A percentile compares a stretch with the other conserved stretches of the same genome.
Conservation (phyloP, 2,329 filamentous ascomycete species). For the Aspergillus piperis region DNA sequence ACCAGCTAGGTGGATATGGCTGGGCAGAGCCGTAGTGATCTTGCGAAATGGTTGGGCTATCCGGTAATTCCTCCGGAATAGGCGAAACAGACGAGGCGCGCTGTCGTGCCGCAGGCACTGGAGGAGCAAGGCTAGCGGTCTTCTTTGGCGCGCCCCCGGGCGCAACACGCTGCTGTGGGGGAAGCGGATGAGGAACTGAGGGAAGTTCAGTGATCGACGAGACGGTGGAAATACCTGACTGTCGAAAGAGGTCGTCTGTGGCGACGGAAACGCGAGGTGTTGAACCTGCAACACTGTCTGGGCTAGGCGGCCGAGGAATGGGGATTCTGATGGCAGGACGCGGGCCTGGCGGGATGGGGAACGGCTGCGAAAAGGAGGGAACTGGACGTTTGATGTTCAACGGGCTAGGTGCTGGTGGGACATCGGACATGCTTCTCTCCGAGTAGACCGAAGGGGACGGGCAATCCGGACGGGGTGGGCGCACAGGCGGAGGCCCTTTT, state of each 20-base stretch:
- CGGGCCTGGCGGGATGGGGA: slow-evolving; percentile 21
- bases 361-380: slow-evolving; percentile 33
- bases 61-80: slow-evolving; percentile 70
- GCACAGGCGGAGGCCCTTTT: slow-evolving; percentile 43
- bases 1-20: slow-evolving; percentile 70
- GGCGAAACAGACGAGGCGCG: slow-evolving; percentile 70
- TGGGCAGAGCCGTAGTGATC: slow-evolving; percentile 70
- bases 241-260: slow-evolving; percentile 32
- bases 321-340: slow-evolving; percentile 22
- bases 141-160: slow-evolving; percentile 27
- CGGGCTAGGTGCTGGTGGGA: slow-evolving; percentile 23
- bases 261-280: slow-evolving; percentile 29
- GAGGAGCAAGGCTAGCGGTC: slow-evolving; percentile 33
- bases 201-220: slow-evolving; percentile 34
- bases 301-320: slow-evolving; percentile 16
- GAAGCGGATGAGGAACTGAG: slow-evolving; percentile 21
- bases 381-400: slow-evolving; percentile 24
- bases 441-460: slow-evolving; percentile 43
- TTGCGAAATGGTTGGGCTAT: slow-evolving; percentile 51
- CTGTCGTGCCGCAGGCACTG: slow-evolving; percentile 39
- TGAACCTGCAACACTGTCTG: slow-evolving; percentile 25
- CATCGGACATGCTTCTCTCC: slow-evolving; percentile 28
- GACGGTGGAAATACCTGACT: slow-evolving; percentile 31
- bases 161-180: slow-evolving; percentile 20
- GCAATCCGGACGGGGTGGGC: slow-evolving; percentile 44